Evolutionary conservation across 2,329 filamentous ascomycete species (phyloP).

Genomic region (Zasmidium cellare): DNA sequence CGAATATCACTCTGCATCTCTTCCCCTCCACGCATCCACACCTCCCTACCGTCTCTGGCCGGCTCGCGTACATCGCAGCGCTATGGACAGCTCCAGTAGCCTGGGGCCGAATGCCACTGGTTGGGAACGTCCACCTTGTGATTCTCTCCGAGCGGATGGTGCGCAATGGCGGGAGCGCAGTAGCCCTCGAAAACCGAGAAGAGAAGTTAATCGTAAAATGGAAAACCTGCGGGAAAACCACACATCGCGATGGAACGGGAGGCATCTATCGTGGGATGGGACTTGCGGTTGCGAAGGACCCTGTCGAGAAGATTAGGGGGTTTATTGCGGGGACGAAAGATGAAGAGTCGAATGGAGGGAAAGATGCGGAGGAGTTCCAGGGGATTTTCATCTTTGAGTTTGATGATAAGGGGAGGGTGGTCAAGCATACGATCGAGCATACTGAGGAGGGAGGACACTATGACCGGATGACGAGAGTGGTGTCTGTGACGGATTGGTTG

Average conservation of each 20-base stretch:
- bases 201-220: constrained; percentile 91
- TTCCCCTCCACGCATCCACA: constrained; percentile 78
- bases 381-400: constrained; percentile 96
- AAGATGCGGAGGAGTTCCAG: constrained; percentile 69
- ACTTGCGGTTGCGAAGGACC: constrained; percentile 40
- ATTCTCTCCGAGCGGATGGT: constrained; percentile 90
- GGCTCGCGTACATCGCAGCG: constrained; percentile 87
- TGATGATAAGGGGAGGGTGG: constrained; percentile 78
- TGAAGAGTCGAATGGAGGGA: constrained; percentile 2
- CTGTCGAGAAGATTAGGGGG: constrained; percentile 55
- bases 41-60: constrained; percentile 87
- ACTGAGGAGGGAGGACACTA: constrained; percentile 79
- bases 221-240: constrained; percentile 66
- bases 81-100: constrained; percentile 95
- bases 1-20: constrained; percentile 61
- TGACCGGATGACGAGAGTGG: constrained; percentile 81
- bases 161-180: constrained; percentile 48
- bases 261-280: constrained; percentile 44
- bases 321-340: constrained; percentile 58
- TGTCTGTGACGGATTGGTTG: constrained; percentile 92
- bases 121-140: constrained; percentile 84
- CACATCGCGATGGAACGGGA: constrained; percentile 38
- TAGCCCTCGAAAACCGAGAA: constrained; percentile 44
- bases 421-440: constrained; percentile 91
- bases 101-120: constrained; percentile 88